Evolutionary conservation across 139 green algal species (phyloP).

Genomic region (Chlorella sp.): DNA sequence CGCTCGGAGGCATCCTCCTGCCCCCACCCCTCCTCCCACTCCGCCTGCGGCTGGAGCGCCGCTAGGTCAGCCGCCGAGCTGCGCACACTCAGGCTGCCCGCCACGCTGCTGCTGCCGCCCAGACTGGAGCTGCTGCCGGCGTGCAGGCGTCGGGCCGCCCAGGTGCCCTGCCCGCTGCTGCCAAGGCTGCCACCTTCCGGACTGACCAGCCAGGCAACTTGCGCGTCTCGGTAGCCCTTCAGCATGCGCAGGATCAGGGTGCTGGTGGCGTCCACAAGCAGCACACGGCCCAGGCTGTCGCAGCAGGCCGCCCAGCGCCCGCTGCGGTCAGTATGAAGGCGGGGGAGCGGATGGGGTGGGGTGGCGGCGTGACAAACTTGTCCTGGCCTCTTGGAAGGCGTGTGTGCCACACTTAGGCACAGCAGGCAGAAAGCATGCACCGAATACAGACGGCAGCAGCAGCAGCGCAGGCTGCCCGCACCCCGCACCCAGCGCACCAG

Average conservation of each 20-base stretch:
- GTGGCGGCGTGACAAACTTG: no score
- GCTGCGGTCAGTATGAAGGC: neutral
- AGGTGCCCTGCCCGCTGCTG: neutral
- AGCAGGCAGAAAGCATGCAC: no score
- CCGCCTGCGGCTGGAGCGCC: neutral
- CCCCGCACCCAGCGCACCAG: neutral
- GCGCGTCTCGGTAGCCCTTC: constrained; percentile 76
- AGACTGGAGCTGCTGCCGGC: constrained; percentile 4
- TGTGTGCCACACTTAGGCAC: no score
- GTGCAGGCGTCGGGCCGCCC: neutral
- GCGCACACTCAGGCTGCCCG: neutral
- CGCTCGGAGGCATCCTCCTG: neutral
- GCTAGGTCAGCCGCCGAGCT: neutral
- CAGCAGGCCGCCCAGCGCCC: constrained; percentile 55
- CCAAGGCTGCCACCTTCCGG: neutral
- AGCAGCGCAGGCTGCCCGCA: neutral
- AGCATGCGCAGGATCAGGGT: constrained; percentile 60
- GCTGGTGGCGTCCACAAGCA: constrained; percentile 58
- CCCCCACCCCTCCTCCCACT: neutral
- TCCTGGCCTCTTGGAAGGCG: no score
- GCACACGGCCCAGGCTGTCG: constrained; percentile 68
- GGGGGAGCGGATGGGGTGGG: no score
- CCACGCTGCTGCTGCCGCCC: neutral
- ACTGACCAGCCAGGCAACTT: constrained; percentile 63
- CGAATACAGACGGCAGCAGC: no score